Evolutionary conservation across 2,329 filamentous ascomycete genomes (phyloP).

Genomic region (Furcasterigmium furcatum): DNA sequence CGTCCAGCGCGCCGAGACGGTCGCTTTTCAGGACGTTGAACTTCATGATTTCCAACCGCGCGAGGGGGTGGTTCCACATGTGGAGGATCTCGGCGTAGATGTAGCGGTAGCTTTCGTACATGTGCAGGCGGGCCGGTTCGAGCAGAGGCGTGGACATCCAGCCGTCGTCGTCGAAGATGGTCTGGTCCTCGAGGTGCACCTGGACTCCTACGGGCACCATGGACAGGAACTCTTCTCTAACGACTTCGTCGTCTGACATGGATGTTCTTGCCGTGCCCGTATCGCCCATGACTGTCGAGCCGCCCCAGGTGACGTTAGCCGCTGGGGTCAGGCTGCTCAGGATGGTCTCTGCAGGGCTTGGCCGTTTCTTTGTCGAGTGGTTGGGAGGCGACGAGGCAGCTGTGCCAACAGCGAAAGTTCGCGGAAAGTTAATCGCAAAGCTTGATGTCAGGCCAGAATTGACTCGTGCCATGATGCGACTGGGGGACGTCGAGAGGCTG

Average conservation of each 20-base stretch:
- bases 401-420: constrained; percentile 30
- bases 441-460: constrained; percentile 55
- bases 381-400: constrained; percentile 40
- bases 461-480: constrained; percentile 46
- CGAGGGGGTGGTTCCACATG: constrained; percentile 61
- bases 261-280: constrained; percentile 46
- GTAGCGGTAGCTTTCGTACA: constrained; percentile 60
- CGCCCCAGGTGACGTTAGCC: constrained; percentile 47
- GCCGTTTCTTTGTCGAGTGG: constrained; percentile 43
- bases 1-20: constrained; percentile 19
- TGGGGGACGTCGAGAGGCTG: constrained; percentile 58
- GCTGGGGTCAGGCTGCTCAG: constrained; percentile 51
- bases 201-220: constrained; percentile 49
- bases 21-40: constrained; percentile 55
- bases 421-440: constrained; percentile 53
- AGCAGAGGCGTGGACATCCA: constrained; percentile 59
- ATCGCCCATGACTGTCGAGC: constrained; percentile 41
- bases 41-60: constrained; percentile 65
- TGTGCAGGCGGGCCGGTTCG: constrained; percentile 41
- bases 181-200: constrained; percentile 57
- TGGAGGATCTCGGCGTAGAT: constrained; percentile 68
- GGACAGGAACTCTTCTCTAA: constrained; percentile 40
- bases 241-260: constrained; percentile 50
- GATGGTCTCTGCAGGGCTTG: constrained; percentile 60
- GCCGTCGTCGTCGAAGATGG: constrained; percentile 66